phyloP scores from a whole-genome alignment of 192 early-diverging fungal species.

The Dissophora globulifera region DNA sequence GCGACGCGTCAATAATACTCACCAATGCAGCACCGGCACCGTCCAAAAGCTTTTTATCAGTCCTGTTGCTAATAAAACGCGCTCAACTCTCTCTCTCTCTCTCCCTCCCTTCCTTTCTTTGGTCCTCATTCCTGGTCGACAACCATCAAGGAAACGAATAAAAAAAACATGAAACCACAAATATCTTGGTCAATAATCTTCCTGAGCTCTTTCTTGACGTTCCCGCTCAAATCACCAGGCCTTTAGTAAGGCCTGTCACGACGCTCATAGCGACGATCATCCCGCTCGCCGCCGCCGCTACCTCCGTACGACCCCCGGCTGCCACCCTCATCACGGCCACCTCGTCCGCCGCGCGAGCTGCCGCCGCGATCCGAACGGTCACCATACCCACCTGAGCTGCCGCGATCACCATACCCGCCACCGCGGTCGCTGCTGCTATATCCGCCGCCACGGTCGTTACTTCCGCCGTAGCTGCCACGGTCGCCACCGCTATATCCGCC shows the following conservation, averaged over 20 bases:
- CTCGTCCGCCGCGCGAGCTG: slow-evolving; percentile 35
- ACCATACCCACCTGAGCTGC: slow-evolving; percentile 24
- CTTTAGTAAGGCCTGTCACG: slow-evolving; percentile 59
- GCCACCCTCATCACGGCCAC: slow-evolving; percentile 48
- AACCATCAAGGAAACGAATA: too few species aligned
- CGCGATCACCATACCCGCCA: slow-evolving; percentile 3
- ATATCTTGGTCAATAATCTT: too few species aligned
- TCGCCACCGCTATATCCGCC: slow-evolving; percentile 44
- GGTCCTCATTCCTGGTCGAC: too few species aligned
- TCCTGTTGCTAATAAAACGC: too few species aligned
- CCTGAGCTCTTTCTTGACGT: too few species aligned
- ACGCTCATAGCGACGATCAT: slow-evolving; percentile 57
- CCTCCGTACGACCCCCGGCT: slow-evolving; percentile 54
- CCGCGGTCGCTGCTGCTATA: slow-evolving; percentile 8
- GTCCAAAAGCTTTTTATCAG: too few species aligned
- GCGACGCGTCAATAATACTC: background rate
- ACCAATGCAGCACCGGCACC: too few species aligned
- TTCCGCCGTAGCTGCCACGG: slow-evolving; percentile 18
- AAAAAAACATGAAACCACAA: too few species aligned
- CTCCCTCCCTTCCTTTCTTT: too few species aligned
- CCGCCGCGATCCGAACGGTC: slow-evolving; percentile 30
- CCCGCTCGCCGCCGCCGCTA: slow-evolving; percentile 52
- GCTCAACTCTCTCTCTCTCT: too few species aligned
- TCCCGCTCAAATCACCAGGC: too few species aligned
- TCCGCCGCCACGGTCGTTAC: slow-evolving; percentile 4